Evolutionary conservation across 1,284 basidiomycete genomes (phyloP).

Genomic region (Microbotryum scabiosae): DNA sequence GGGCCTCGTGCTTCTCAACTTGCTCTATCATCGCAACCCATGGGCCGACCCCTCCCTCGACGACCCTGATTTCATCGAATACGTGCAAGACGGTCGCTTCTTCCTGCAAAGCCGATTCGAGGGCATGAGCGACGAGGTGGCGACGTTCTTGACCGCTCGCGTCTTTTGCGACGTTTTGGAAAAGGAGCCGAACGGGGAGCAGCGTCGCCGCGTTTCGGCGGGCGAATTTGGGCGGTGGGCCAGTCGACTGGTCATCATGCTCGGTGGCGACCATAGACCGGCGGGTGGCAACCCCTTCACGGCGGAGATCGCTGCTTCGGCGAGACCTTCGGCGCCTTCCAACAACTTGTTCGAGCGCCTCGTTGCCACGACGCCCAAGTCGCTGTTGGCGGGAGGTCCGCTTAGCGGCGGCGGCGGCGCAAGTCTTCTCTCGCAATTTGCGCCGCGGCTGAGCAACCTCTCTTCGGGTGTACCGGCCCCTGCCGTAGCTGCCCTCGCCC

Average conservation of each 20-base stretch:
- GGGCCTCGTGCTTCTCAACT: conserved; percentile 96
- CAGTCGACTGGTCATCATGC: conserved; percentile 58
- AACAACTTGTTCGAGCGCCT: conserved; percentile 9
- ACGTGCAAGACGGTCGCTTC: conserved; percentile 64
- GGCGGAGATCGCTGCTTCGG: conserved; percentile 22
- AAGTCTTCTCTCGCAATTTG: conserved; percentile 5
- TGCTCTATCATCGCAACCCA: conserved; percentile 97
- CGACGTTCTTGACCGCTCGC: conserved; percentile 70
- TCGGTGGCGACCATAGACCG: conserved; percentile 33
- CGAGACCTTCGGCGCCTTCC: conserved; percentile 3
- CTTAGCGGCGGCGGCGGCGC: conserved; percentile 1
- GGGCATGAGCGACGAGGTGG: conserved; percentile 80
- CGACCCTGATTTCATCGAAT: conserved; percentile 67
- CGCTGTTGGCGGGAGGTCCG: too few relatives aligned
- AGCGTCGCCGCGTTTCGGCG: conserved; percentile 56
- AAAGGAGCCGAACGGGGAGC: conserved; percentile 39
- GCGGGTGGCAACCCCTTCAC: conserved; percentile 37
- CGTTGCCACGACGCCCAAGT: neutral
- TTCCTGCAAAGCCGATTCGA: conserved; percentile 87
- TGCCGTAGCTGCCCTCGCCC: conserved; percentile 1
- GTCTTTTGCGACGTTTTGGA: conserved; percentile 77
- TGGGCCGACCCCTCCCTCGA: conserved; percentile 86
- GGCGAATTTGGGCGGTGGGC: conserved; percentile 80
- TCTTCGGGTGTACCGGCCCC: too few relatives aligned
- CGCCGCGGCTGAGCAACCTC: neutral